Base-by-base conservation (phyloP, 345 rosid species). In the Zanthoxylum bungeanum region DNA sequence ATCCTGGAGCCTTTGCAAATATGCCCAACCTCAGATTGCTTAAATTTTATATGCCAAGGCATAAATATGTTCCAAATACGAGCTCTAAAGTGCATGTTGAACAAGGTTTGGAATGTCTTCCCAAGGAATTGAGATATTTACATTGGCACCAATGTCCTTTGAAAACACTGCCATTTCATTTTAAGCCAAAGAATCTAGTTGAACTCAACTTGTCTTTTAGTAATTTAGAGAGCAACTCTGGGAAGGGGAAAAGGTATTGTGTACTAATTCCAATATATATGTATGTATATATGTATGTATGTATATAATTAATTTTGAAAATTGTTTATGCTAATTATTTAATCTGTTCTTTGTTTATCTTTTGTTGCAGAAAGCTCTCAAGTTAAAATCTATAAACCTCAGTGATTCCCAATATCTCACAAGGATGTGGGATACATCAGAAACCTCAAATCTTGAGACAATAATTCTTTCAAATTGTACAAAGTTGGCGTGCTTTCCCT, bases 1-100 rank as follows among this genome's bases (percentile, higher is more conserved):
- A 4, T 36, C 36, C 65, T n/a, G 7, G 16, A 60, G 47, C 65
- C 17, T 60, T 60, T 60, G 46, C 65, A 60, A 36, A 60, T n/a
- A 33, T 60, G 65, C 21, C 28, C 9, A 60, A 60, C 36, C 65
- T 60, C 2, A 60, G 65, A 37, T 60, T 36, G 3, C 42, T 60
- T 36, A 36, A 60, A 31, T 60, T 60, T 9, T 60, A 60, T 21
- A 21, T 17, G 25, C 40, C 11, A 21, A 8, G 10, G 17, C 27
- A 9, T 60, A 10, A 6, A 5, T 46, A 11, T 0, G 30, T n/a
- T 22, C 7, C 19, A 0, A 2, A 9, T 21, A 10, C 4, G 7
- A 37, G 7, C 17, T 21, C 47, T 22, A 60, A 21, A 36, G 28
- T 60, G 2, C 16, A 60, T 22, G 46, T 60, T 60, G 19, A 7